Evolutionary conservation across 2,329 filamentous ascomycete species (phyloP).

Genomic region (Pyrenophora teres): DNA sequence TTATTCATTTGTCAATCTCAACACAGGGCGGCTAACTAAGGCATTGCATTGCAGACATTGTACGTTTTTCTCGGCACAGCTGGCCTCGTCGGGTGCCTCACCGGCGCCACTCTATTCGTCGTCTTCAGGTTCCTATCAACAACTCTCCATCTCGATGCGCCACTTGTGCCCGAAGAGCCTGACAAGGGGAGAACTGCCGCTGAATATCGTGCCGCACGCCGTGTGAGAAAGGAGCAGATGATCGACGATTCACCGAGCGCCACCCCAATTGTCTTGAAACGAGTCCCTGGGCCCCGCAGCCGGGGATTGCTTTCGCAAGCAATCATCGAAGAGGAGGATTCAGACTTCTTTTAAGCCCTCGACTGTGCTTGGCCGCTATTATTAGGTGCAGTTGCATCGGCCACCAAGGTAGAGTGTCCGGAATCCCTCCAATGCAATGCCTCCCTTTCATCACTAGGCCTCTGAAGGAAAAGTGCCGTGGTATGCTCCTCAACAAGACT

Average conservation of each 20-base stretch:
- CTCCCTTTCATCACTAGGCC: background rate
- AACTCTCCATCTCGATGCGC: slow-evolving; percentile 50
- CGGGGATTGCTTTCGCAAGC: slow-evolving; percentile 65
- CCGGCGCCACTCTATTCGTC: slow-evolving; percentile 65
- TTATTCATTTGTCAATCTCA: background rate
- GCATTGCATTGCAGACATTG: slow-evolving; percentile 44
- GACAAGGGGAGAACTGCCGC: slow-evolving; percentile 31
- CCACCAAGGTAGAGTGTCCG: slow-evolving; percentile 8
- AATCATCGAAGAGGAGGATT: slow-evolving; percentile 74
- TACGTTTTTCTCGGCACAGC: slow-evolving; percentile 69
- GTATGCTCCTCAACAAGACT: background rate
- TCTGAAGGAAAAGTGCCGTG: background rate
- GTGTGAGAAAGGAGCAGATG: slow-evolving; percentile 28
- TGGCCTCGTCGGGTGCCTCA: slow-evolving; percentile 66
- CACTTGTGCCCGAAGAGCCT: slow-evolving; percentile 11
- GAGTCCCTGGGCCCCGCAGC: slow-evolving; percentile 32
- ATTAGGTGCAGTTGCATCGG: background rate
- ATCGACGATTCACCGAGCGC: slow-evolving; percentile 22
- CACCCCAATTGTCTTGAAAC: slow-evolving; percentile 34
- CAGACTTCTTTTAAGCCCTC: slow-evolving; percentile 46
- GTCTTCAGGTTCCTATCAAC: slow-evolving; percentile 61
- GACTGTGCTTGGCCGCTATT: background rate
- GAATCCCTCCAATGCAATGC: slow-evolving; percentile 5
- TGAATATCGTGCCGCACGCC: slow-evolving; percentile 36
- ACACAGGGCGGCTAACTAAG: background rate